These are phyloP conservation scores for Candida palmyrensis DNA, from an alignment of 805 yeast genomes.

Conservation along the genomic window DNA sequence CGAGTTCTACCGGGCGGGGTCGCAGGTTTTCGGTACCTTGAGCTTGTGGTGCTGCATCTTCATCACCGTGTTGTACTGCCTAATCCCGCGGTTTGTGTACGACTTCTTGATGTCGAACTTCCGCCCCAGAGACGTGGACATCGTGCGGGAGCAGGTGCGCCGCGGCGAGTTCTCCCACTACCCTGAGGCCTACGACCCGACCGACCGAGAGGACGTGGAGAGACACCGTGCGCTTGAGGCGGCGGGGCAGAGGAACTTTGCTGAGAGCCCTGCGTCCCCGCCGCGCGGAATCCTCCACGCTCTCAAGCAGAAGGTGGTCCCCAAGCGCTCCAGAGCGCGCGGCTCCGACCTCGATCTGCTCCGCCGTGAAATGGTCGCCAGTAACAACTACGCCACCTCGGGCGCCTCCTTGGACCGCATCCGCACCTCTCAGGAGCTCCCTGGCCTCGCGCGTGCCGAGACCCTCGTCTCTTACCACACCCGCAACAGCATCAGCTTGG, in stretches of 20 bases:
- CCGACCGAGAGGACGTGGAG: conserved; percentile 39
- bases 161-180: conserved; percentile 48
- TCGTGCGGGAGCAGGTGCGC: conserved; percentile 57
- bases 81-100: conserved; percentile 56
- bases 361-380: conserved; percentile 32
- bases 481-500: conserved; percentile 32
- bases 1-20: conserved; percentile 62
- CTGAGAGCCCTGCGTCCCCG: conserved; percentile 10
- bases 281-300: conserved; percentile 26
- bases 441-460: conserved; percentile 47
- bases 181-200: conserved; percentile 51
- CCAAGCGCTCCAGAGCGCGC: conserved; percentile 12
- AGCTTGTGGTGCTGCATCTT: conserved; percentile 63
- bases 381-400: conserved; percentile 31
- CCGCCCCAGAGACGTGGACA: conserved; percentile 63
- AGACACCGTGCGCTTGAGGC: conserved; percentile 18
- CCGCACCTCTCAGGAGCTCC: conserved; percentile 41
- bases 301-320: conserved; percentile 28
- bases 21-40: conserved; percentile 55
- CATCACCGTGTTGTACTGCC: conserved; percentile 47
- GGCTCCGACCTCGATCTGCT: conserved; percentile 30
- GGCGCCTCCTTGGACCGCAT: conserved; percentile 36
- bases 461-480: conserved; percentile 40
- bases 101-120: conserved; percentile 49
- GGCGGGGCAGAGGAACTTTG: conserved; percentile 5